These are phyloP conservation scores for Harringtonia aguacate DNA, from an alignment of 2,329 filamentous ascomycete genomes.

Conservation along the genomic window DNA sequence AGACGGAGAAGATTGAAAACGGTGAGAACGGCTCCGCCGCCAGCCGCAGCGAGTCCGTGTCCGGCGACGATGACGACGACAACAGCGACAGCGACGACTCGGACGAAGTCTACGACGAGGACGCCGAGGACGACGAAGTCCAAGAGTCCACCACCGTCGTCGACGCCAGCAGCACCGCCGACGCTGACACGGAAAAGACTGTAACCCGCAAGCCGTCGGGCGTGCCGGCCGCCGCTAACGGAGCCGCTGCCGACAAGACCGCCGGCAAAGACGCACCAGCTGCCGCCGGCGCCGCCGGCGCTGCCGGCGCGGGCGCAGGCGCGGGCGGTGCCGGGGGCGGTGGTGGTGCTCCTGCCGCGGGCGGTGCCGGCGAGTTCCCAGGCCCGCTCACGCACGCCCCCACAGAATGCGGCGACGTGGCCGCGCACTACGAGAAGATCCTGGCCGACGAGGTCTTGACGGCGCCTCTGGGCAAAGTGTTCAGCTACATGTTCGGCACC, in stretches of 20 bases:
- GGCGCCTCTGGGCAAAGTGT: conserved; percentile 86
- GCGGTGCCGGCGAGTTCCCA: conserved; percentile 53
- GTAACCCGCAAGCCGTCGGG: conserved; percentile 65
- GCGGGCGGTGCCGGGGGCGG: too few relatives aligned
- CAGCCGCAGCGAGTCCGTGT: conserved; percentile 43
- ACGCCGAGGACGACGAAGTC: conserved; percentile 61
- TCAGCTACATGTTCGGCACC: conserved; percentile 76
- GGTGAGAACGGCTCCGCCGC: conserved; percentile 35
- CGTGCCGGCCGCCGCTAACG: conserved; percentile 31
- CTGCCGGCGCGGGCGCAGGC: not conserved
- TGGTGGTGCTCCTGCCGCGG: not conserved
- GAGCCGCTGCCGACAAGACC: conserved; percentile 39
- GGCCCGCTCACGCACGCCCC: conserved; percentile 72
- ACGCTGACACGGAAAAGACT: conserved; percentile 48
- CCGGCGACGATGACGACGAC: conserved; percentile 54
- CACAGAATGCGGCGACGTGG: conserved; percentile 74
- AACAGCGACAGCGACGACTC: conserved; percentile 62
- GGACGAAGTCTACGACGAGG: conserved; percentile 69
- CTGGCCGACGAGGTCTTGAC: conserved; percentile 78
- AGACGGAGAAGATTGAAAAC: conserved; percentile 71
- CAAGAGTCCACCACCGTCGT: conserved; percentile 23
- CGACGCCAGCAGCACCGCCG: conserved; percentile 32
- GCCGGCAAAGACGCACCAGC: too few relatives aligned
- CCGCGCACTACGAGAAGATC: conserved; percentile 72
- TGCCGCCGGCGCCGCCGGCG: conserved; percentile 25